Base-by-base conservation (phyloP, 2,329 filamentous ascomycete genomes). In the Fusarium buharicum region DNA sequence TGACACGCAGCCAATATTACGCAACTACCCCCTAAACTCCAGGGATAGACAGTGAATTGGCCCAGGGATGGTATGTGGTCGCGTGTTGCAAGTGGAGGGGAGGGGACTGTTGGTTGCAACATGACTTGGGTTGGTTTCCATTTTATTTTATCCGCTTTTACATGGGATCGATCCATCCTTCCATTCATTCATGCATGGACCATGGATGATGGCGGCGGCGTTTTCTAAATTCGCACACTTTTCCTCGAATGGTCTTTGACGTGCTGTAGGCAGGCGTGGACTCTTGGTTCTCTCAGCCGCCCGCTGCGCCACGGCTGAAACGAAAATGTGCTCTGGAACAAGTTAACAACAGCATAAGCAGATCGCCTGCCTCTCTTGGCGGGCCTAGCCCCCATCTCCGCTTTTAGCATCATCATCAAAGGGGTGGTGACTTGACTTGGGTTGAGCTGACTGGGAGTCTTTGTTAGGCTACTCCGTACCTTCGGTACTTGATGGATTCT, bases 1-100 rank as follows among this genome's bases (percentile, higher is more conserved):
- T 51, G 62, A 64, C 62, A 66, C 62, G 55, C 57, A 66, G 50
- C 40, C 62, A 50, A 38, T 50, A 33, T 33, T 33, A 34, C 37
- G 41, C 51, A 50, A 37, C n/a, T 13, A 36, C 52, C 51, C 48
- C 31, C 22, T 50, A 43, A 43, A 22, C 38, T 6, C 44, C 56
- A 59, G 22, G 56, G 52, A 56, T 50, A 33, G 37, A 31, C 50
- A 40, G 34, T 49, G 40, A 55, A 39, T 36, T 33, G 34, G 16
- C 44, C 61, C 41, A 62, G 52, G 62, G 57, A 50, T 65, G 62
- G 62, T 53, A 65, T 62, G 41, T 65, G 62, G 57, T 65, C 62
- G 62, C 62, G 62, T 64, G 62, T 65, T 65, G 45, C 61, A 40
- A 28, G 45, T 46, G 55, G 30, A 59, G 20, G 24, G 28, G 27